Percentiles rank a stretch among this genome's conserved stretches.
Conservation (phyloP, 1,139 yeast genomes). For the Hansenula lynferdii region DNA sequence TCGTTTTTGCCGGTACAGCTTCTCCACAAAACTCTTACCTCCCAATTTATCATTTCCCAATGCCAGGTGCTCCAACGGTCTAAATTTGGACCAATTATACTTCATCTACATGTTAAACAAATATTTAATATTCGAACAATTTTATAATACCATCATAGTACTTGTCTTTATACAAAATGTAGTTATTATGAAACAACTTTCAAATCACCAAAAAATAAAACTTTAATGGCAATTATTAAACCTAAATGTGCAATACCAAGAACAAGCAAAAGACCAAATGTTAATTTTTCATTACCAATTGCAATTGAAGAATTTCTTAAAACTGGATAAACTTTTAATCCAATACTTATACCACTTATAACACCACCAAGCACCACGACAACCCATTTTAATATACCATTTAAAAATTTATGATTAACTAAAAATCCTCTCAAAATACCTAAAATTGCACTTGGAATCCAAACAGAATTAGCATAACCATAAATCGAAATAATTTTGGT, state of each 20-base stretch:
- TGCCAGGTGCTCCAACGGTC: slow-evolving; percentile 37
- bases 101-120: too few species aligned
- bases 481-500: slow-evolving; percentile 47
- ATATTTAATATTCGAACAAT: too few species aligned
- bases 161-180: not conserved
- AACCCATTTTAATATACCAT: slow-evolving; percentile 20
- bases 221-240: slow-evolving; percentile 23
- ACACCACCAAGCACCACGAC: slow-evolving; percentile 21
- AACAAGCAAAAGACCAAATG: slow-evolving; percentile 8
- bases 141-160: too few species aligned
- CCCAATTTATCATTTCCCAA: slow-evolving; percentile 48
- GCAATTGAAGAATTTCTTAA: slow-evolving; percentile 12
- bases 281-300: slow-evolving; percentile 14
- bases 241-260: slow-evolving; percentile 20
- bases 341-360: slow-evolving; percentile 18
- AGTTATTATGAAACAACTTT: slow-evolving; percentile 14
- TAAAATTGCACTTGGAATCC: slow-evolving; percentile 73
- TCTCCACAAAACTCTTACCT: slow-evolving; percentile 56
- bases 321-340: slow-evolving; percentile 18
- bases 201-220: slow-evolving; percentile 23
- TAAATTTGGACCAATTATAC: too few species aligned
- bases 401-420: slow-evolving; percentile 15
- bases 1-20: slow-evolving; percentile 66
- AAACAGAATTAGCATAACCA: slow-evolving; percentile 73
- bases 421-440: slow-evolving; percentile 31